Percentiles rank a stretch among this genome's conserved stretches.
Conservation (phyloP, 2,329 filamentous ascomycete species). For the Beauveria caledonica region DNA sequence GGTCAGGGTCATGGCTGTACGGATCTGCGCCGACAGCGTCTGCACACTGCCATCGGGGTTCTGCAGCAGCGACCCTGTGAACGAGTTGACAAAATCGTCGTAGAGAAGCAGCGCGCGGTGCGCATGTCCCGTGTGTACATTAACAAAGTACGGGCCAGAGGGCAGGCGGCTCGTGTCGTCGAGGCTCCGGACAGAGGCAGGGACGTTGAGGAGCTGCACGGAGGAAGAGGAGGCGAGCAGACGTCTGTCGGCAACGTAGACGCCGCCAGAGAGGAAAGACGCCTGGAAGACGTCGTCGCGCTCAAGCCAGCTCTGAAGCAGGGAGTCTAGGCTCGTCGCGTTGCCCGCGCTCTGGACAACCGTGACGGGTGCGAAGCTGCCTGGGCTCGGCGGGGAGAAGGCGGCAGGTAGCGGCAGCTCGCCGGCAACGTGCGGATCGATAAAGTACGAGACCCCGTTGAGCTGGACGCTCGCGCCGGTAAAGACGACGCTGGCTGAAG, state of each 20-base stretch:
- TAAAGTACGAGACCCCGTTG: constrained; percentile 1
- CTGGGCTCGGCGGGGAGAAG: not conserved
- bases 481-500: not conserved
- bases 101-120: constrained; percentile 30
- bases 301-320: constrained; percentile 24
- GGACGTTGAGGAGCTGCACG: constrained; percentile 15
- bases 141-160: constrained; percentile 30
- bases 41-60: constrained; percentile 24
- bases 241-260: constrained; percentile 14
- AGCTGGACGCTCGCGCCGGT: constrained; percentile 6
- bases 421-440: constrained; percentile 5
- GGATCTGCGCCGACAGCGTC: constrained; percentile 22
- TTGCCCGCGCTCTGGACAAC: constrained; percentile 21
- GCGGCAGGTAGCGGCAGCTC: not conserved
- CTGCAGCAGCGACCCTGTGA: constrained; percentile 22
- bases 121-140: constrained; percentile 22
- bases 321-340: constrained; percentile 14
- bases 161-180: constrained; percentile 11
- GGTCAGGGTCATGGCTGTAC: constrained; percentile 20
- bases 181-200: not conserved
- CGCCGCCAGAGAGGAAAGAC: constrained; percentile 13
- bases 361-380: constrained; percentile 26
- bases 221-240: constrained; percentile 13
- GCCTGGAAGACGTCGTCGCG: constrained; percentile 22
- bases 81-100: constrained; percentile 24